These are phyloP conservation scores for Fusarium sp. DNA, from an alignment of 2,329 filamentous ascomycete genomes.

Conservation along the genomic window DNA sequence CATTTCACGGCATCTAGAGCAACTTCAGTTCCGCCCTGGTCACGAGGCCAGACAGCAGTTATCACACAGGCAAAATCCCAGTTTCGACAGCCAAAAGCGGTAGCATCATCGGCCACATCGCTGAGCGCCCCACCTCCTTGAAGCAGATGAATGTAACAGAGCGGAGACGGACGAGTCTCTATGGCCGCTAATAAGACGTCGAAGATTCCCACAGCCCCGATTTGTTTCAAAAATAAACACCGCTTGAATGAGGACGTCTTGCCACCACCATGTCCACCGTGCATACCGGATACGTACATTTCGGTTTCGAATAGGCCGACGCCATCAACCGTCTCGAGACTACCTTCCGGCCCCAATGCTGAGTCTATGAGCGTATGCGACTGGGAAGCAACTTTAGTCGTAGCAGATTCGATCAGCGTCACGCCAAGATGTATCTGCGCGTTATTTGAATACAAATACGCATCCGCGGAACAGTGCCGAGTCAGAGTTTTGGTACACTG, in stretches of 20 bases:
- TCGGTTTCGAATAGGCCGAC: conserved; percentile 66
- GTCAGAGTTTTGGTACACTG: conserved; percentile 52
- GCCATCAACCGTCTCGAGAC: conserved; percentile 54
- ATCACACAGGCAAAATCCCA: conserved; percentile 73
- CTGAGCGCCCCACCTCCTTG: conserved; percentile 66
- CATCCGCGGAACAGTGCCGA: conserved; percentile 60
- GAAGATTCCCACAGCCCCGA: conserved; percentile 51
- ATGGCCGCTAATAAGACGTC: conserved; percentile 58
- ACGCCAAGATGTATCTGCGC: conserved; percentile 62
- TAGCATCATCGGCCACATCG: conserved; percentile 56
- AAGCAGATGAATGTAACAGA: conserved; percentile 71
- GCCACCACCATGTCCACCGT: conserved; percentile 65
- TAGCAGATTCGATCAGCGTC: conserved; percentile 52
- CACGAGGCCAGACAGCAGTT: conserved; percentile 69
- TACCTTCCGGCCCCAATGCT: conserved; percentile 50
- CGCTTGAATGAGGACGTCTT: conserved; percentile 74
- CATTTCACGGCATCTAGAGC: conserved; percentile 57
- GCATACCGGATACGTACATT: conserved; percentile 70
- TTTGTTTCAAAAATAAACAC: conserved; percentile 66
- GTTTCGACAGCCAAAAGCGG: conserved; percentile 71
- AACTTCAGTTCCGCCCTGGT: conserved; percentile 57
- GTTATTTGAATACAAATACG: conserved; percentile 64
- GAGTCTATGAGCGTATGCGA: conserved; percentile 68
- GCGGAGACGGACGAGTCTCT: conserved; percentile 58
- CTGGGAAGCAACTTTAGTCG: conserved; percentile 59